These are phyloP conservation scores for Daldinia loculata DNA, from an alignment of 495 filamentous ascomycete genomes.

Conservation along the genomic window DNA sequence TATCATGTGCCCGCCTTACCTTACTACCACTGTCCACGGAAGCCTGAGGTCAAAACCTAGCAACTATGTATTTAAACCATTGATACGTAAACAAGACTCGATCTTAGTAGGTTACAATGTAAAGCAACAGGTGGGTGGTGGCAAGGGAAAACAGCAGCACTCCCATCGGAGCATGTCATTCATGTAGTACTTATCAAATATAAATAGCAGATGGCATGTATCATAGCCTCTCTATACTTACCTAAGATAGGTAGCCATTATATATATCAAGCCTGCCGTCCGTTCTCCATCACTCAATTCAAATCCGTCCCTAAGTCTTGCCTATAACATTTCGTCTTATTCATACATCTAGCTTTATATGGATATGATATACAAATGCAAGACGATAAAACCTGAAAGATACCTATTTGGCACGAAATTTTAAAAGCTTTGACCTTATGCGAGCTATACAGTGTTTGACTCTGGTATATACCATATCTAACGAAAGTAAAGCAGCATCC, in stretches of 20 bases:
- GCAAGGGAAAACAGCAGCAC: too few species aligned
- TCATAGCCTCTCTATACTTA: too few species aligned
- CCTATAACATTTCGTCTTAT: background rate
- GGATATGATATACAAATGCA: background rate
- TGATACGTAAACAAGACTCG: too few species aligned
- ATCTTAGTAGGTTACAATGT: too few species aligned
- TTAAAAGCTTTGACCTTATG: slow-evolving; percentile 2
- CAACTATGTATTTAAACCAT: background rate
- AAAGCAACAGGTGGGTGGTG: too few species aligned
- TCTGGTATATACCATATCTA: slow-evolving; percentile 29
- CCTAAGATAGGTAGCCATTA: too few species aligned
- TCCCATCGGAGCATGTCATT: too few species aligned
- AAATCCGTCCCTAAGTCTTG: background rate
- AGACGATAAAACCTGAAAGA: background rate
- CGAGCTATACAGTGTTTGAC: slow-evolving; percentile 19
- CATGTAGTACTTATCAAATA: too few species aligned
- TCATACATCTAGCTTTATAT: background rate
- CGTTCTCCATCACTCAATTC: background rate
- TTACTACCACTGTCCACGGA: background rate
- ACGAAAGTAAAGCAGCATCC: slow-evolving; percentile 7
- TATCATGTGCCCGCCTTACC: background rate
- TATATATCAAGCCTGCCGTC: background rate
- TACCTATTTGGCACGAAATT: slow-evolving; percentile 7
- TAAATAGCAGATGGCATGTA: too few species aligned
- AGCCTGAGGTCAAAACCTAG: background rate